A percentile compares a stretch with the other conserved stretches of the same genome.
Conservation (phyloP, 2,329 filamentous ascomycete genomes). For the Penicillium sp. region DNA sequence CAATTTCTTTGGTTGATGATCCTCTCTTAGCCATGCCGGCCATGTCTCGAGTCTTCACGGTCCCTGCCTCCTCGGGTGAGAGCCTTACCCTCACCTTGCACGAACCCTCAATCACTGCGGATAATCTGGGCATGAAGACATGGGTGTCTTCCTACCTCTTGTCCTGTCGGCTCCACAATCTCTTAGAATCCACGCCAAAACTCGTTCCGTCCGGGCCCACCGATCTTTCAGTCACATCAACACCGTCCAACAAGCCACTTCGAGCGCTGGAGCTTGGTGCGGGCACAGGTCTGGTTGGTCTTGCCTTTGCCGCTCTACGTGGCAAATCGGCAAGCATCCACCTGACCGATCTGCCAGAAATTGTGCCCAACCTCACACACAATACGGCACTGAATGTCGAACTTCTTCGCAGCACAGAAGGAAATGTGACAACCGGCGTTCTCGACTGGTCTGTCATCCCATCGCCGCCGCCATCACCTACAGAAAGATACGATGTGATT, state of each 20-base stretch:
- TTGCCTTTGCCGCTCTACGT: constrained; percentile 73
- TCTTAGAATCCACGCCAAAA: constrained; percentile 36
- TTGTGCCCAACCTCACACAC: constrained; percentile 70
- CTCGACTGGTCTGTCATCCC: constrained; percentile 61
- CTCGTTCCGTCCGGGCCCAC: constrained; percentile 27
- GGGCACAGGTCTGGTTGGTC: constrained; percentile 83
- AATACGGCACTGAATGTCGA: constrained; percentile 63
- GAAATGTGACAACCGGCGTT: constrained; percentile 56
- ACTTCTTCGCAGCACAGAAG: constrained; percentile 51
- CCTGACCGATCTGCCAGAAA: constrained; percentile 78
- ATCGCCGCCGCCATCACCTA: constrained; percentile 23
- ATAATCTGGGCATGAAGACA: constrained; percentile 87
- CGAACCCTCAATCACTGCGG: constrained; percentile 81
- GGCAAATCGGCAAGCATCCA: constrained; percentile 52
- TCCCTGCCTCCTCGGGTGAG: constrained; percentile 44
- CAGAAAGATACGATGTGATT: constrained; percentile 55
- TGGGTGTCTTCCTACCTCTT: constrained; percentile 90
- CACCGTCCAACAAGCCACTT: constrained; percentile 19
- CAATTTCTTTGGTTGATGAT: constrained; percentile 12
- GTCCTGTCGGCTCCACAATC: constrained; percentile 58
- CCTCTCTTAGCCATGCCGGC: constrained; percentile 52
- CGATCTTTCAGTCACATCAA: constrained; percentile 13
- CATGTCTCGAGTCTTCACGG: constrained; percentile 55
- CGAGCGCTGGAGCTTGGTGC: constrained; percentile 72
- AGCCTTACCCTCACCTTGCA: constrained; percentile 64